Evolutionary conservation across 2,329 filamentous ascomycete genomes (phyloP).

Genomic region (Colletotrichum truncatum): DNA sequence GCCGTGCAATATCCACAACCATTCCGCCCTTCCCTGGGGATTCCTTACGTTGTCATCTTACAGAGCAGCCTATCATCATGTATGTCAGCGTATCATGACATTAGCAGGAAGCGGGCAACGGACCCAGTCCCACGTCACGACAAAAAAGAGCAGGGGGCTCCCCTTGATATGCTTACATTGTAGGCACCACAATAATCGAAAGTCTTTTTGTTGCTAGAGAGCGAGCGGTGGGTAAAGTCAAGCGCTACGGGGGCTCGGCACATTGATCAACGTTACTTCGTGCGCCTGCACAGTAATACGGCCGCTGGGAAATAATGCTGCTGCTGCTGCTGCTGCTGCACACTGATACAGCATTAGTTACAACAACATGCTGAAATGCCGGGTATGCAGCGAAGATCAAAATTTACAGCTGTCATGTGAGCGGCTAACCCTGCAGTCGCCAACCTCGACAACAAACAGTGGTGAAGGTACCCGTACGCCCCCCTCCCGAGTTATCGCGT

Average conservation of each 20-base stretch:
- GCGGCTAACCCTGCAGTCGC: not conserved
- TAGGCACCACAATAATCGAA: not conserved
- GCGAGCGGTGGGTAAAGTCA: not conserved
- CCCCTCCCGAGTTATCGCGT: too few species aligned
- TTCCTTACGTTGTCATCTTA: not conserved
- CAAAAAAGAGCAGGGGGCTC: not conserved
- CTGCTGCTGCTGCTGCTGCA: too few species aligned
- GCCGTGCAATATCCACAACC: not conserved
- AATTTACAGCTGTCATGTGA: constrained; percentile 11
- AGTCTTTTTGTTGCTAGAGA: not conserved
- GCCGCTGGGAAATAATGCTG: constrained; percentile 4
- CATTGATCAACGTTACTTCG: not conserved
- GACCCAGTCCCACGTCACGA: constrained; percentile 10
- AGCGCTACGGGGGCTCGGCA: not conserved
- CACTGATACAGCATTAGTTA: not conserved
- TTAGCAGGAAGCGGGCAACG: constrained; percentile 4
- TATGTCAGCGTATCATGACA: constrained; percentile 29
- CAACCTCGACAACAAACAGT: not conserved
- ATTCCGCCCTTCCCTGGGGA: not conserved
- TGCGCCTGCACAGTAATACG: not conserved
- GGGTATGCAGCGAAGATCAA: not conserved
- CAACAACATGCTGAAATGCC: not conserved
- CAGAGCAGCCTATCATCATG: constrained; percentile 3
- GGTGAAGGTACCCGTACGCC: too few species aligned
- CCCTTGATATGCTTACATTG: not conserved